Evolutionary conservation across 345 rosid species (phyloP), one percentile per base, ranked within the genome.

Genomic region (Geranium brycei): DNA sequence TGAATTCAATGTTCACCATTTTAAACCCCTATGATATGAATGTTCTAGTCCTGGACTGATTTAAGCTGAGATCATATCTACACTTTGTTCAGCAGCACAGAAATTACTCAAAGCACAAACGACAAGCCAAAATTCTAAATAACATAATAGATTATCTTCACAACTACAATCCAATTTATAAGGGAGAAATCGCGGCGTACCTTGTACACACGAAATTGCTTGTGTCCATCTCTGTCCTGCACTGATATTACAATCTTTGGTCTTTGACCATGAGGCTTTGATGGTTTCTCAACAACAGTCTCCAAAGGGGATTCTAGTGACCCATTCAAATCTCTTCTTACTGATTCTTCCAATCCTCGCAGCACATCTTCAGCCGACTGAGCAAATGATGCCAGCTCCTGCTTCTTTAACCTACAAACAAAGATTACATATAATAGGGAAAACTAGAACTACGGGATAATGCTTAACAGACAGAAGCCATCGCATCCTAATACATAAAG

Each of bases 231-330:
- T 79, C 86, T 84, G 74, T 78, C 90, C 81, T 89, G 95, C 61
- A 92, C 61, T 0, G 89, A 74, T 65, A 89, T 66, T 30, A 92
- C 81, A 71, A 89, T 78, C 81, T 87, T 92, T 61, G 80, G 70
- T 65, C 93, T 84, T 60, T 80, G 89, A 71, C 62, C 8, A 1
- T 65, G 41, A 71, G 72, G 71, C 67, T 60, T 73, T 58, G 73
- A 63, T 63, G 71, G 78, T 62, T 77, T 59, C 64, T 71, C 76
- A 58, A 68, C 59, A 57, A 58, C 73, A 77, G 62, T 68, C 66
- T 76, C 84, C 51, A 57, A 55, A 41, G 82, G 57, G 60, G 67
- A 55, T 35, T 63, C 73, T n/a, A 57, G 17, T 19, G 82, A 75
- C 64, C 62, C 63, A 64, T 72, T 66, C 38, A 62, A 64, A 47